A percentile compares a stretch with the other conserved stretches of the same genome.
Evolutionary conservation across 2,329 filamentous ascomycete genomes (phyloP).

Genomic region (Neophaeococcomyces mojaviensis): DNA sequence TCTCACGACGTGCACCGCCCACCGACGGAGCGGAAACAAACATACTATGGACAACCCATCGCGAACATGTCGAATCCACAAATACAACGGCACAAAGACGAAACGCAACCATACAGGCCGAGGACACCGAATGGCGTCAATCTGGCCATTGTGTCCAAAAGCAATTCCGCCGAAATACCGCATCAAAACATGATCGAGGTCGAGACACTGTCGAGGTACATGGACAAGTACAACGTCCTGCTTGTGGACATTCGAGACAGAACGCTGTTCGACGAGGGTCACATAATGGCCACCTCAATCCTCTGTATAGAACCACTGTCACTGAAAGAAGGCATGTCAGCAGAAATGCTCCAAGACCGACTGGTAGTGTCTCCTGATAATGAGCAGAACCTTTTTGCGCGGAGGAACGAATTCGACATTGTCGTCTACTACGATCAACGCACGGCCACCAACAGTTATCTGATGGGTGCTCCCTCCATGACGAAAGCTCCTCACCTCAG

Average conservation of each 20-base stretch:
- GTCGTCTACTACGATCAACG: constrained; percentile 83
- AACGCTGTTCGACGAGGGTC: constrained; percentile 75
- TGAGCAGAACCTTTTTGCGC: constrained; percentile 68
- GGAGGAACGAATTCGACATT: constrained; percentile 68
- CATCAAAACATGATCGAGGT: constrained; percentile 58
- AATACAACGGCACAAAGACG: constrained; percentile 32
- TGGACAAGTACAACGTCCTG: constrained; percentile 60
- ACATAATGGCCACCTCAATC: constrained; percentile 74
- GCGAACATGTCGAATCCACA: constrained; percentile 28
- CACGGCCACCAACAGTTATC: constrained; percentile 52
- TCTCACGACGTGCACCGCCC: constrained; percentile 36
- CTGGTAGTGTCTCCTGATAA: constrained; percentile 40
- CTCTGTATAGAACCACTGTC: constrained; percentile 87
- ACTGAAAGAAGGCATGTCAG: constrained; percentile 59
- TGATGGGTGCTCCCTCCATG: constrained; percentile 39
- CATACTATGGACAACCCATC: constrained; percentile 31
- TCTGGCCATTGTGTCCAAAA: constrained; percentile 31
- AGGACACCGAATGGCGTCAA: constrained; percentile 37
- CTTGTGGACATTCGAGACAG: constrained; percentile 79
- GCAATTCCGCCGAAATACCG: constrained; percentile 42
- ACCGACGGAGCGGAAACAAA: constrained; percentile 19
- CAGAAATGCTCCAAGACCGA: constrained; percentile 51
- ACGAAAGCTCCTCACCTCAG: constrained; percentile 52
- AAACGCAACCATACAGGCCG: constrained; percentile 34
- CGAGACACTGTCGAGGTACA: constrained; percentile 62